Evolutionary conservation across 495 filamentous ascomycete species (phyloP).

Genomic region (Chlorociboria aeruginascens): DNA sequence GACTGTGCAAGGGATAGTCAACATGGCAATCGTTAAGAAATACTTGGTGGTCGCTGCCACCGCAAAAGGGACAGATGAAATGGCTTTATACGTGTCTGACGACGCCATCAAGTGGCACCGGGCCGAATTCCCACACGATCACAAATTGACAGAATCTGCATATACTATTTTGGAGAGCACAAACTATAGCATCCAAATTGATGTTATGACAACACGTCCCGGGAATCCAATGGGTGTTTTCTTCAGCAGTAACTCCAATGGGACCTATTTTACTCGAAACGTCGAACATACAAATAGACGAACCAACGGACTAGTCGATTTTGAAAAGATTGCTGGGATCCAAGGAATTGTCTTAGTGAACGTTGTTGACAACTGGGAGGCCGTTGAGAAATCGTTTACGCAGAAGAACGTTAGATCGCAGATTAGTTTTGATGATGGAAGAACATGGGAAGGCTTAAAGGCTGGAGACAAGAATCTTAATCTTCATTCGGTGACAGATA

Average conservation of each 20-base stretch:
- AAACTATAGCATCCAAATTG: conserved; percentile 92
- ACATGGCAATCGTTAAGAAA: conserved; percentile 67
- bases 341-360: conserved; percentile 90
- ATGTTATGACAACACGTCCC: conserved; percentile 61
- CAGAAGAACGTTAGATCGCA: conserved; percentile 56
- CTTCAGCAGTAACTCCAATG: conserved; percentile 91
- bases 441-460: conserved; percentile 60
- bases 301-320: conserved; percentile 62
- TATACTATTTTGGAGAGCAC: conserved; percentile 93
- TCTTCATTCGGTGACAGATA: conserved; percentile 79
- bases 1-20: conserved; percentile 61
- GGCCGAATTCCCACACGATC: conserved; percentile 71
- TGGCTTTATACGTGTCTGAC: conserved; percentile 71
- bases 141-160: conserved; percentile 69
- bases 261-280: conserved; percentile 86
- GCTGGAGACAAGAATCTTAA: conserved; percentile 46
- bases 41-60: conserved; percentile 75
- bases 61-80: conserved; percentile 69
- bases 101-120: conserved; percentile 80
- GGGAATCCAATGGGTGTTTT: conserved; percentile 67
- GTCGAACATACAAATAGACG: conserved; percentile 84
- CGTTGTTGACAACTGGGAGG: conserved; percentile 72
- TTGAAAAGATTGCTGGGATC: conserved; percentile 80
- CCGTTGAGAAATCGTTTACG: conserved; percentile 41
- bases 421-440: conserved; percentile 92